Conservation (phyloP, 305 asterid genomes). For the Salvia sclarea region DNA sequence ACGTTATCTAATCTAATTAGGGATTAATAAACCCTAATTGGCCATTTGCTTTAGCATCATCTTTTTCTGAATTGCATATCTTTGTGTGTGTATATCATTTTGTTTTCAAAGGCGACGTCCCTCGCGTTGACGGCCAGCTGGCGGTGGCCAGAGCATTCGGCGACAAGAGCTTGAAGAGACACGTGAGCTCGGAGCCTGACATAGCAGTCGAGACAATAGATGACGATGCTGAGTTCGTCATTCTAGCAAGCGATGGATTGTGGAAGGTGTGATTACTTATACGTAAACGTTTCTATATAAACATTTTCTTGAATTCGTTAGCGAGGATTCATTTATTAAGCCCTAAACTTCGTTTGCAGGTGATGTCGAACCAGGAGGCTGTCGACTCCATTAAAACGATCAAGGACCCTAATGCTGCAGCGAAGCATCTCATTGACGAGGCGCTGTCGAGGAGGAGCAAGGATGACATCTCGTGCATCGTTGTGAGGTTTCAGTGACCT, state of each 20-base stretch:
- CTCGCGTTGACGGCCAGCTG: constrained; percentile 93
- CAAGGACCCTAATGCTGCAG: constrained; percentile 68
- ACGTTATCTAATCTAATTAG: background rate
- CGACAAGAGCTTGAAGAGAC: constrained; percentile 88
- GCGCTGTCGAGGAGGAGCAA: constrained; percentile 73
- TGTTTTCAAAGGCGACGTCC: constrained; percentile 74
- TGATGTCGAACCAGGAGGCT: constrained; percentile 88
- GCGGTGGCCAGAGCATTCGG: constrained; percentile 98
- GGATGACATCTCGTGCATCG: constrained; percentile 92
- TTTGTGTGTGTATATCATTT: background rate
- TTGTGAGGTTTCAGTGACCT: constrained; percentile 61
- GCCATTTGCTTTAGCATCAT: too few relatives aligned
- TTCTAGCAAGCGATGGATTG: constrained; percentile 93
- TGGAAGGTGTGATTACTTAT: constrained; percentile 88
- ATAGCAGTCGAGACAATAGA: constrained; percentile 53
- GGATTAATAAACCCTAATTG: too few relatives aligned
- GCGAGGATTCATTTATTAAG: background rate
- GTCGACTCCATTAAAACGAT: constrained; percentile 62
- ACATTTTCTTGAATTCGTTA: too few relatives aligned
- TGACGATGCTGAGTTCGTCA: constrained; percentile 63
- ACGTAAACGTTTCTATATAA: too few relatives aligned
- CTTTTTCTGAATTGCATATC: too few relatives aligned
- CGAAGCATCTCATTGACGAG: constrained; percentile 66
- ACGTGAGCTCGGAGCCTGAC: constrained; percentile 91
- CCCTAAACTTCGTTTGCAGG: constrained; percentile 43